These are phyloP conservation scores for Paracoccidioides brasiliensis DNA, from an alignment of 2,329 filamentous ascomycete species.

Conservation along the genomic window DNA sequence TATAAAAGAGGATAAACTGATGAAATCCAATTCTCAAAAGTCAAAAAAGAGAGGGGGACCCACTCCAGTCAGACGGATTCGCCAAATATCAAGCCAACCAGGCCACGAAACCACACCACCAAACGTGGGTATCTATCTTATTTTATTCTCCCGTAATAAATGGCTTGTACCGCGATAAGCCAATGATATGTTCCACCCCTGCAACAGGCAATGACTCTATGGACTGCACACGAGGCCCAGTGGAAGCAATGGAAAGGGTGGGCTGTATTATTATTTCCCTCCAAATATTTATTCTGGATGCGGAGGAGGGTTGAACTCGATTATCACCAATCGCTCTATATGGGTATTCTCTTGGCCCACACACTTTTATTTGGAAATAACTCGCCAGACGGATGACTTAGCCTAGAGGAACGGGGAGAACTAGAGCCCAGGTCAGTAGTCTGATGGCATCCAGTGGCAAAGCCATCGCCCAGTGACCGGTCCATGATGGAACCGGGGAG, in stretches of 20 bases:
- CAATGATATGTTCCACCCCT: background rate
- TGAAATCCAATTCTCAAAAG: background rate
- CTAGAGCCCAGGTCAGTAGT: background rate
- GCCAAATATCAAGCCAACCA: background rate
- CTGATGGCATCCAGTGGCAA: background rate
- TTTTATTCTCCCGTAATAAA: background rate
- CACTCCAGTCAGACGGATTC: background rate
- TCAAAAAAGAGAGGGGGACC: background rate
- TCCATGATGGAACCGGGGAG: background rate
- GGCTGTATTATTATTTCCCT: too few species aligned
- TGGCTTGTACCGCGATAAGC: background rate
- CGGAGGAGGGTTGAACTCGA: too few species aligned
- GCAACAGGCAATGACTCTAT: too few species aligned
- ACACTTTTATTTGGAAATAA: too few species aligned
- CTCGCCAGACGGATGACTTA: too few species aligned
- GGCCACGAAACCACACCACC: background rate
- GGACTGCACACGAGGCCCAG: too few species aligned
- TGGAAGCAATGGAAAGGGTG: too few species aligned
- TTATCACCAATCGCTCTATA: too few species aligned
- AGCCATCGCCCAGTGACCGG: background rate
- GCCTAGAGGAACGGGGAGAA: too few species aligned
- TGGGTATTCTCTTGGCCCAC: too few species aligned
- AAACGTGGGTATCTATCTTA: background rate
- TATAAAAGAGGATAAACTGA: background rate
- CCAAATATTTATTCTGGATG: too few species aligned